A percentile compares a stretch with the other conserved stretches of the same genome.
These are phyloP conservation scores for Tilletiopsis washingtonensis DNA, from an alignment of 1,284 basidiomycete species.

Conservation along the genomic window DNA sequence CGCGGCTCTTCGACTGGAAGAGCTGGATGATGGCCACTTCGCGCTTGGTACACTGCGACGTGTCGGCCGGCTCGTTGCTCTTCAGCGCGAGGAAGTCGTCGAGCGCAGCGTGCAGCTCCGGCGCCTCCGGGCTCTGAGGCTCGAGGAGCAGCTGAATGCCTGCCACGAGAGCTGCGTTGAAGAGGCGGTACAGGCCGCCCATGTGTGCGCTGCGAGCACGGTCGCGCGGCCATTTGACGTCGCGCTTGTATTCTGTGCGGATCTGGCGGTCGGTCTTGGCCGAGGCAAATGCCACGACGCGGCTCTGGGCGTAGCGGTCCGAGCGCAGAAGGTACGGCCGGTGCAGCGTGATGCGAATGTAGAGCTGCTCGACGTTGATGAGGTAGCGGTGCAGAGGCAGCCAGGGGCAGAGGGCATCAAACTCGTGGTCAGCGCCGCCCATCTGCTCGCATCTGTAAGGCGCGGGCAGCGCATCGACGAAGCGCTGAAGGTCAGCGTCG, in stretches of 20 bases:
- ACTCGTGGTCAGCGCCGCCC: slow-evolving; percentile 41
- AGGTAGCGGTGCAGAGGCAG: slow-evolving; percentile 38
- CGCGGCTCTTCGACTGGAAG: slow-evolving; percentile 34
- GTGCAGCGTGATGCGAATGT: slow-evolving; percentile 40
- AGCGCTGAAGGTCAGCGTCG: slow-evolving; percentile 76
- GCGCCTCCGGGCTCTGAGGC: slow-evolving; percentile 22
- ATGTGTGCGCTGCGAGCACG: slow-evolving; percentile 33
- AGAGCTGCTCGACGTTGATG: slow-evolving; percentile 40
- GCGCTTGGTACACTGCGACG: slow-evolving; percentile 36
- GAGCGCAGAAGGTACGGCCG: slow-evolving; percentile 35
- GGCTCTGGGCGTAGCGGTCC: slow-evolving; percentile 33
- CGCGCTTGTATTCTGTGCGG: slow-evolving; percentile 31
- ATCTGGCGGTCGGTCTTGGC: slow-evolving; percentile 33
- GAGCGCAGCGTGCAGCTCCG: slow-evolving; percentile 25
- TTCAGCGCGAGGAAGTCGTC: slow-evolving; percentile 42
- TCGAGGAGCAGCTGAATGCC: slow-evolving; percentile 42
- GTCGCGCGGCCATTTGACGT: slow-evolving; percentile 32
- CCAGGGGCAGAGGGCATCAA: slow-evolving; percentile 33
- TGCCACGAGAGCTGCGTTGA: slow-evolving; percentile 38
- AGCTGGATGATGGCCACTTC: slow-evolving; percentile 43
- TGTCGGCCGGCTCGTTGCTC: slow-evolving; percentile 17
- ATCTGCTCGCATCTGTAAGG: slow-evolving; percentile 61
- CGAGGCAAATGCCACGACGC: slow-evolving; percentile 32
- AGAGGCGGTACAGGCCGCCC: slow-evolving; percentile 41
- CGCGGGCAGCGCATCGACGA: slow-evolving; percentile 66